Evolutionary conservation across 495 filamentous ascomycete species (phyloP).

Genomic region (Aspergillus funiculosus): DNA sequence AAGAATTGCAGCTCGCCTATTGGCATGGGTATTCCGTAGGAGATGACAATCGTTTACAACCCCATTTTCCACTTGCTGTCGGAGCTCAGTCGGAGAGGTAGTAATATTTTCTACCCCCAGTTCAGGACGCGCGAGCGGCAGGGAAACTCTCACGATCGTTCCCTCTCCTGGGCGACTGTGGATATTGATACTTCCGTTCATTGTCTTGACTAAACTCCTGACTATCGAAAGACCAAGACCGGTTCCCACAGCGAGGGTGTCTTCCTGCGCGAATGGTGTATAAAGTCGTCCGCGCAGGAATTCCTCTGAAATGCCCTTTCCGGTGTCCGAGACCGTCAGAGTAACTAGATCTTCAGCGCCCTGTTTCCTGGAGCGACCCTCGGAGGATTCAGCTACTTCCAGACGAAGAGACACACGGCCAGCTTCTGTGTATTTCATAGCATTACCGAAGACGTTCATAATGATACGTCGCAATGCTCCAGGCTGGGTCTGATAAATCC

Average conservation of each 20-base stretch:
- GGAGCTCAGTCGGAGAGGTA: slow-evolving; percentile 14
- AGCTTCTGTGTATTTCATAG: slow-evolving; percentile 68
- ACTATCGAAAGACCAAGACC: slow-evolving; percentile 51
- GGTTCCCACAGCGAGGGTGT: slow-evolving; percentile 52
- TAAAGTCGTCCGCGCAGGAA: slow-evolving; percentile 65
- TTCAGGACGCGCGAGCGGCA: slow-evolving; percentile 36
- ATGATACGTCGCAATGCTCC: slow-evolving; percentile 69
- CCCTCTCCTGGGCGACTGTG: slow-evolving; percentile 46
- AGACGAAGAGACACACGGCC: slow-evolving; percentile 62
- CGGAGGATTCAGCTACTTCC: slow-evolving; percentile 37
- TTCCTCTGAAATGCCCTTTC: slow-evolving; percentile 67
- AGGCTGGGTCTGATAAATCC: slow-evolving; percentile 61
- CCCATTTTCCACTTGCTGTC: slow-evolving; percentile 21
- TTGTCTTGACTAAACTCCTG: slow-evolving; percentile 46
- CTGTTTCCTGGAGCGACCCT: slow-evolving; percentile 30
- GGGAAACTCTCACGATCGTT: slow-evolving; percentile 45
- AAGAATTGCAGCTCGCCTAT: slow-evolving; percentile 30
- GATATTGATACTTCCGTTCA: slow-evolving; percentile 50
- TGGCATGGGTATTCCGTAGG: slow-evolving; percentile 25
- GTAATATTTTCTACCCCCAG: slow-evolving; percentile 18
- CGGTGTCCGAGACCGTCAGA: slow-evolving; percentile 59
- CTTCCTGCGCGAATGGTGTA: slow-evolving; percentile 72
- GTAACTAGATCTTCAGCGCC: slow-evolving; percentile 37
- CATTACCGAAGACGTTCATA: slow-evolving; percentile 80
- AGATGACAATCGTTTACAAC: slow-evolving; percentile 21